phyloP scores from a whole-genome alignment of 371 early-diverging fungal species.

The Rhizopus microsporus region DNA sequence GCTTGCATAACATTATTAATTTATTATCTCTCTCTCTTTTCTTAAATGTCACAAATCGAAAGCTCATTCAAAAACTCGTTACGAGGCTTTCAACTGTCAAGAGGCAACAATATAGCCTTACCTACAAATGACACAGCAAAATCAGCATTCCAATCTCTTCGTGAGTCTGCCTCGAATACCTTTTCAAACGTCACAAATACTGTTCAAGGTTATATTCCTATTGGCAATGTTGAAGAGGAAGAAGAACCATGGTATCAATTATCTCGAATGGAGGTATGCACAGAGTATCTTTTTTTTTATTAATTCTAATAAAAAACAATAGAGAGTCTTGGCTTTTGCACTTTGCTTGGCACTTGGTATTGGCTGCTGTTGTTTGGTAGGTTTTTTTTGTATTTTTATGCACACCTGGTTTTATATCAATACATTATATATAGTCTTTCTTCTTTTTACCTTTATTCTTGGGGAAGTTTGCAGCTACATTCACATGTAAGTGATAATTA shows the following conservation, averaged over 20 bases:
- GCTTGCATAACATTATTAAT: neutral
- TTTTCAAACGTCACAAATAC: slow-evolving; percentile 44
- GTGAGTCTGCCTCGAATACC: slow-evolving; percentile 37
- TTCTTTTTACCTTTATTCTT: slow-evolving; percentile 52
- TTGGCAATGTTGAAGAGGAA: slow-evolving; percentile 41
- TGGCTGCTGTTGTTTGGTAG: slow-evolving; percentile 49
- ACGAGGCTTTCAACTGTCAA: slow-evolving; percentile 40
- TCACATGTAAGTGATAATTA: slow-evolving; percentile 48
- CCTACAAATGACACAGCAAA: slow-evolving; percentile 26
- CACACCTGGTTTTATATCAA: neutral
- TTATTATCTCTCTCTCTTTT: slow-evolving; percentile 4
- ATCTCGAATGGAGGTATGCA: slow-evolving; percentile 48
- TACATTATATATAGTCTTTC: slow-evolving; percentile 37
- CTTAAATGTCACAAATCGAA: slow-evolving; percentile 33
- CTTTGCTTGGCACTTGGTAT: slow-evolving; percentile 50
- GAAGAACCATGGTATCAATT: slow-evolving; percentile 56
- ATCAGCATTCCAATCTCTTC: slow-evolving; percentile 34
- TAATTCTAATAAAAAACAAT: neutral
- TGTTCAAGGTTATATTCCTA: slow-evolving; percentile 51
- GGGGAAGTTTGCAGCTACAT: slow-evolving; percentile 66
- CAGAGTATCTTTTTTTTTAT: neutral
- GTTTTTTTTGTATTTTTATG: neutral
- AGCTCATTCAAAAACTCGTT: slow-evolving; percentile 44
- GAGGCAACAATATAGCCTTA: slow-evolving; percentile 22
- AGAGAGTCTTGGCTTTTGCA: slow-evolving; percentile 55